Evolutionary conservation across 2,329 filamentous ascomycete genomes (phyloP), one percentile per base, ranked within the genome.

Genomic region (Penicillium sp.): DNA sequence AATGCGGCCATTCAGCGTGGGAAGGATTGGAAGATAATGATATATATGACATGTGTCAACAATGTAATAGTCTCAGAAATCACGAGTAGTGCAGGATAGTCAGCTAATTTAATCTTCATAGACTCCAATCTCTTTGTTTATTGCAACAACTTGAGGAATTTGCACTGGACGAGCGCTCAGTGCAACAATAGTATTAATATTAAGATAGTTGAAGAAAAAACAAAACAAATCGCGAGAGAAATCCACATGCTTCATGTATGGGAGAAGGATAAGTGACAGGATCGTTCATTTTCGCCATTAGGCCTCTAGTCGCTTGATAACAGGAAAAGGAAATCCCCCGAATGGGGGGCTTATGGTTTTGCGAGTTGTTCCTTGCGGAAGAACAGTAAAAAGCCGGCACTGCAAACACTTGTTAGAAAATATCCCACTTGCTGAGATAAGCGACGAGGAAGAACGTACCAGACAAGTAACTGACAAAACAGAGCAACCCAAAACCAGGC

Each of bases 401-500:
- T 74, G 27, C 13, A 45, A 13, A 18, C 2, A 18, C 5, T 35
- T 16, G 46, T 61, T 56, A 63, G 55, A 30, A n/a, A 51, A n/a
- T 8, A 18, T 3, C 51, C 7, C 8, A 38, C 11, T 9, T 27
- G n/a, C 13, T n/a, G 3, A 30, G 2, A 9, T 29, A 7, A 8
- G 13, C 9, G 48, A 26, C 23, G 13, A 47, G 59, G 73, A 74
- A 61, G 81, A 80, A 85, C 36, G 81, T 81, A 66, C 81, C 73
- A 85, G 55, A 88, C 77, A 13, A 80, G 70, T 46, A 86, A 65
- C 66, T 88, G 84, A 59, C 81, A 75, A n/a, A 77, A 61, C 42
- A 88, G 64, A 43, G 79, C 81, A 43, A 86, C 73, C 84, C 84
- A 87, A 67, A 87, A 86, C 76, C 79, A 82, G 13, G 76, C 73